A percentile compares a stretch with the other conserved stretches of the same genome.
Evolutionary conservation across 2,329 filamentous ascomycete genomes (phyloP).

Genomic region (Aureobasidium leucospermi): DNA sequence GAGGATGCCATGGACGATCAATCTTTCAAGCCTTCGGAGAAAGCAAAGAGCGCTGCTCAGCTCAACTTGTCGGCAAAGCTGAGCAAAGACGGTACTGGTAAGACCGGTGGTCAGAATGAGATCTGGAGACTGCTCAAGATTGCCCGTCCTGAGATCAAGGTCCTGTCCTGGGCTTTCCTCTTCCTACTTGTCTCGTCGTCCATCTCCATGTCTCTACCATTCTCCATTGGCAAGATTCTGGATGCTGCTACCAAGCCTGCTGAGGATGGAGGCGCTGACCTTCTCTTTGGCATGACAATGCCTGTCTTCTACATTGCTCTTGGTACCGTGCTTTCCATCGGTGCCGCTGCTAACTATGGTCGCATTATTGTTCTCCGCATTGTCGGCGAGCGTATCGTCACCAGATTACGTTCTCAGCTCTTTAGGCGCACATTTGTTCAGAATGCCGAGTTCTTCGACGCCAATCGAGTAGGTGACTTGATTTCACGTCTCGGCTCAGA

Average conservation of each 20-base stretch:
- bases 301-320: constrained; percentile 84
- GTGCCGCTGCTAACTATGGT: constrained; percentile 86
- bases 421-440: constrained; percentile 93
- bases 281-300: constrained; percentile 76
- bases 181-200: constrained; percentile 83
- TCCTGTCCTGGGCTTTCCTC: constrained; percentile 72
- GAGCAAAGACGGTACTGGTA: constrained; percentile 64
- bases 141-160: constrained; percentile 73
- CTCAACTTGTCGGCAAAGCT: constrained; percentile 83
- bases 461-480: constrained; percentile 90
- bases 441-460: constrained; percentile 98
- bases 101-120: constrained; percentile 59
- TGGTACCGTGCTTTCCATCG: constrained; percentile 64
- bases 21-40: constrained; percentile 68
- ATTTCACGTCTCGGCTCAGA: constrained; percentile 94
- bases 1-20: constrained; percentile 47
- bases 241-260: constrained; percentile 76
- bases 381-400: constrained; percentile 89
- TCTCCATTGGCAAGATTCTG: constrained; percentile 91
- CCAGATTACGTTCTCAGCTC: constrained; percentile 77
- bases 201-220: constrained; percentile 93
- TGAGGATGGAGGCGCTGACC: constrained; percentile 57
- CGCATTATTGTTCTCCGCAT: constrained; percentile 89
- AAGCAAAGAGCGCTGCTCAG: constrained; percentile 77
- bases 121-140: constrained; percentile 85